A percentile compares a stretch with the other conserved stretches of the same genome.
phyloP scores from a whole-genome alignment of 2,329 filamentous ascomycete species.

The Xylariaceae sp. region DNA sequence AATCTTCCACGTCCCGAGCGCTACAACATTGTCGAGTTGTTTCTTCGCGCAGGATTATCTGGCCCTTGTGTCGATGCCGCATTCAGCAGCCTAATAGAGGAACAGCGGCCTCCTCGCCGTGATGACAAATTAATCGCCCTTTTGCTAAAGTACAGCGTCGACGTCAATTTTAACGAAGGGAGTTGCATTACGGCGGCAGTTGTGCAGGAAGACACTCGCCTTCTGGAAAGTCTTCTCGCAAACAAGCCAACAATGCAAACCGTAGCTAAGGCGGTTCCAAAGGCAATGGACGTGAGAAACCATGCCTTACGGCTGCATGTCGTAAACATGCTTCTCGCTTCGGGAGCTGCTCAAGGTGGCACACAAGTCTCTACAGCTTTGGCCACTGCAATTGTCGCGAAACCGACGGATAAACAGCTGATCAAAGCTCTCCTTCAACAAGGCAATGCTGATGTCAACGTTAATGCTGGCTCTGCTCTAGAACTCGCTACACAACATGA shows the following conservation, averaged over 20 bases:
- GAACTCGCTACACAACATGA: constrained; percentile 38
- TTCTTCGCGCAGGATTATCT: constrained; percentile 48
- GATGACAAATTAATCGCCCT: constrained; percentile 53
- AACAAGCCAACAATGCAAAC: constrained; percentile 46
- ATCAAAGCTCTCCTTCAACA: constrained; percentile 48
- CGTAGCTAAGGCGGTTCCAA: constrained; percentile 45
- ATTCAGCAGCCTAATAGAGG: constrained; percentile 51
- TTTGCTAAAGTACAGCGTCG: constrained; percentile 50
- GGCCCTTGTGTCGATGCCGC: constrained; percentile 47
- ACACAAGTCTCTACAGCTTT: constrained; percentile 44
- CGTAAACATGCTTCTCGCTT: constrained; percentile 44
- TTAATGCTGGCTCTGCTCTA: constrained; percentile 43
- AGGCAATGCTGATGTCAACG: constrained; percentile 54
- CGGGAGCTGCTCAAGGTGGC: constrained; percentile 43
- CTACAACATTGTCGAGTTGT: constrained; percentile 48
- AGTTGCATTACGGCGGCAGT: constrained; percentile 49
- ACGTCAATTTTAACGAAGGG: constrained; percentile 54
- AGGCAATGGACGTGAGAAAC: constrained; percentile 46
- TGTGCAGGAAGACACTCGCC: constrained; percentile 43
- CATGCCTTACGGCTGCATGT: constrained; percentile 44
- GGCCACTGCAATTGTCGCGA: constrained; percentile 40
- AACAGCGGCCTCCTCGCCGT: constrained; percentile 41
- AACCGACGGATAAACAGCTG: constrained; percentile 49
- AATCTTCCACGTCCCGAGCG: constrained; percentile 42
- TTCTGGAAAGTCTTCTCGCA: constrained; percentile 45